Evolutionary conservation across 1,284 basidiomycete genomes (phyloP), one percentile per base, ranked within the genome.

Genomic region (Cronartium quercuum): DNA sequence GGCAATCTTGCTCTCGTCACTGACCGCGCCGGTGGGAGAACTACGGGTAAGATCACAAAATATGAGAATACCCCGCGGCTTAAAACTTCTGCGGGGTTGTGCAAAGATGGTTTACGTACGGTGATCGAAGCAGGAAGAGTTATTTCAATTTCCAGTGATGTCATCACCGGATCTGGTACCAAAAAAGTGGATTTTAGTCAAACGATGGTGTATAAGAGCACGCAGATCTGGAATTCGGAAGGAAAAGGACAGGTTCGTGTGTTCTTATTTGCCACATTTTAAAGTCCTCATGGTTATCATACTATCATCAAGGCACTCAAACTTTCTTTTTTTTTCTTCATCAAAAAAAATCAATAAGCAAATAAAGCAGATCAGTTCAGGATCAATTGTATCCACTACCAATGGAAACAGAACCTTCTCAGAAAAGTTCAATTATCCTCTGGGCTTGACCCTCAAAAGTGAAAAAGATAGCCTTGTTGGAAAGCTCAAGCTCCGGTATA

Each of bases 1-100:
- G 90, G 88, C 5, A 83, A 86, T 55, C 83, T 91, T 5, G 89
- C 90, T 80, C 87, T 81, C 6, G 29, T 34, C 6, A 47, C 37
- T 9, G 65, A 75, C 29, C 34, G 65, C 62, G 47, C 58, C 13
- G 66, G 66, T 37, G 42, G 55, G 55, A 24, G 58, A 34, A 75
- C 73, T 24, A 68, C 65, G 35, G 73, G 73, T 24, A 51, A 75
- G 47, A 67, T 75, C 5, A 12, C 42, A 37, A 34, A 34, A 37
- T 75, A 75, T 42, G 6, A n/a, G 21, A 75, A 47, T 35, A 29
- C 38, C 37, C 58, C 73, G 35, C 24, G 15, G 10, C 38, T 75
- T 37, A n/a, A 61, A 34, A 42, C 57, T 47, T 12, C 57, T 51
- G 66, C 57, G 12, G 57, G 41, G 24, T 3, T 67, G 10, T 67